Evolutionary conservation across 1,284 basidiomycete genomes (phyloP).

Genomic region (Afroboletus lepidellus): DNA sequence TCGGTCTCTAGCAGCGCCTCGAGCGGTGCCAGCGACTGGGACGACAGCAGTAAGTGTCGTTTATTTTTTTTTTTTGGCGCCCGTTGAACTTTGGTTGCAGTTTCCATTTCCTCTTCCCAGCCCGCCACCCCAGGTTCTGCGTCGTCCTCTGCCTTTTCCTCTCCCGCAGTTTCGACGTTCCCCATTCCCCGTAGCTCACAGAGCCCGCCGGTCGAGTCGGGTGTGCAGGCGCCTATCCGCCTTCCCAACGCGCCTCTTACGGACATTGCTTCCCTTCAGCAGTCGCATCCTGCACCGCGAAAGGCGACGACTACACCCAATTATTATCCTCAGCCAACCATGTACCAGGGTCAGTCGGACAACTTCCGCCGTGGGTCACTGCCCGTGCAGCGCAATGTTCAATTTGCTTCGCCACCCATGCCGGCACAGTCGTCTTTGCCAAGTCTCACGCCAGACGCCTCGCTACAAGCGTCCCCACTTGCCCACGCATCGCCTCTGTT

Average conservation of each 20-base stretch:
- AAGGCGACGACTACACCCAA: constrained; percentile 31
- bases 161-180: constrained; percentile 54
- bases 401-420: constrained; percentile 35
- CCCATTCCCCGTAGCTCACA: constrained; percentile 59
- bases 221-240: constrained; percentile 53
- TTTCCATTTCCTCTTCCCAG: constrained; percentile 58
- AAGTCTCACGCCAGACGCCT: constrained; percentile 26
- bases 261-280: constrained; percentile 55
- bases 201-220: constrained; percentile 52
- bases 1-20: constrained; percentile 61
- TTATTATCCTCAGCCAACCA: constrained; percentile 30
- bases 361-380: constrained; percentile 30
- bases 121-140: constrained; percentile 38
- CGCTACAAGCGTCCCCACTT: constrained; percentile 26
- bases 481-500: constrained; percentile 30
- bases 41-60: constrained; percentile 59
- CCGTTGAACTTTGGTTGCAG: constrained; percentile 34
- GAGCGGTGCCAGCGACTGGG: constrained; percentile 68
- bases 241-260: constrained; percentile 66
- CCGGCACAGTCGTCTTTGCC: constrained; percentile 28
- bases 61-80: background rate
- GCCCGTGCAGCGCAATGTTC: constrained; percentile 28
- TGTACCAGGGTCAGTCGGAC: constrained; percentile 32
- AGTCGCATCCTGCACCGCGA: constrained; percentile 30
- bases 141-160: constrained; percentile 66